Percentiles rank a stretch among this genome's conserved stretches.
Conservation (phyloP, 2,329 filamentous ascomycete species). For the Talaromyces rugulosus region DNA sequence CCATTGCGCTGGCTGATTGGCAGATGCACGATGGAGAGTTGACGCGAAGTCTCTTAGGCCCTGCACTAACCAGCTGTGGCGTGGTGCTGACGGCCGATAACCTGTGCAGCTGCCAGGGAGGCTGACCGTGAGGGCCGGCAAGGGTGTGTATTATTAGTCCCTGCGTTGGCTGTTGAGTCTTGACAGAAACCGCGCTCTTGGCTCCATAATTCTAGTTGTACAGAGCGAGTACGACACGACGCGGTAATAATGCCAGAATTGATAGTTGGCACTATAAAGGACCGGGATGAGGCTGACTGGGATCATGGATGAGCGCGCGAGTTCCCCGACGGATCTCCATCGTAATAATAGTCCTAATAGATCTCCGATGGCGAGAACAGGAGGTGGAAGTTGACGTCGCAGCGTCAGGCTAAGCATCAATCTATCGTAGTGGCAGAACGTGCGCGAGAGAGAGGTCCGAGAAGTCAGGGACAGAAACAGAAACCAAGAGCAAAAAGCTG, state of each 20-base stretch:
- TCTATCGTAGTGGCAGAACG: not conserved
- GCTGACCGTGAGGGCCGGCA: not conserved
- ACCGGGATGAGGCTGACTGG: not conserved
- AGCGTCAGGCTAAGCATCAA: not conserved
- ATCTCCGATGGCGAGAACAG: not conserved
- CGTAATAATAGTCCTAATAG: not conserved
- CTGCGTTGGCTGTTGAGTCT: not conserved
- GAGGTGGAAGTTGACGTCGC: not conserved
- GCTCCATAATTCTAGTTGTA: not conserved
- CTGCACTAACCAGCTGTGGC: not conserved
- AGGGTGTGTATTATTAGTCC: not conserved
- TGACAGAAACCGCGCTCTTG: no score
- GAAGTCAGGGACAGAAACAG: not conserved
- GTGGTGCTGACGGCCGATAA: not conserved
- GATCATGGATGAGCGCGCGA: not conserved
- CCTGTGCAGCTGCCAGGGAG: not conserved
- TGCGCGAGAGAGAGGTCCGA: not conserved
- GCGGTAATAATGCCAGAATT: not conserved
- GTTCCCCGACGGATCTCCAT: not conserved
- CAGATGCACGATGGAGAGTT: not conserved
- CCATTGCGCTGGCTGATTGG: not conserved
- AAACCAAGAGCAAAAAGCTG: not conserved
- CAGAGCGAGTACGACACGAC: no score
- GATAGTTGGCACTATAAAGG: not conserved
- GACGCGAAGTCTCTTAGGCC: not conserved